Percentiles rank a stretch among this genome's conserved stretches.
phyloP scores from a whole-genome alignment of 2,329 filamentous ascomycete genomes.

The Cadophora sp. region DNA sequence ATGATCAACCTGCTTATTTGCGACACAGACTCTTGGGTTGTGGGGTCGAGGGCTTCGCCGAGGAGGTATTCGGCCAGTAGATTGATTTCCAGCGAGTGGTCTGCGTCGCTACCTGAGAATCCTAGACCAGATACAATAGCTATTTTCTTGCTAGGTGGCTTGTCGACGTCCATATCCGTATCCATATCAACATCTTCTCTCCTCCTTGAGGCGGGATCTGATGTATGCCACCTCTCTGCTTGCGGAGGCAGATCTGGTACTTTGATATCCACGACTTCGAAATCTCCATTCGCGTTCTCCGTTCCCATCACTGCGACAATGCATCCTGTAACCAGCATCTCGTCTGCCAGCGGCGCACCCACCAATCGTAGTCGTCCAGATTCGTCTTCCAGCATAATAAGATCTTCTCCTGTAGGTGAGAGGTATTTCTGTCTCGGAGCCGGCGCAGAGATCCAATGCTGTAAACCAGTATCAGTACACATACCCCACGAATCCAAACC shows the following conservation, averaged over 20 bases:
- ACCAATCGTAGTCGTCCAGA: slow-evolving; percentile 85
- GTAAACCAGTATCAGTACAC: slow-evolving; percentile 25
- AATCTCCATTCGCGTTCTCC: slow-evolving; percentile 89
- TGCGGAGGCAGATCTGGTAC: slow-evolving; percentile 87
- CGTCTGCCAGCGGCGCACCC: slow-evolving; percentile 70
- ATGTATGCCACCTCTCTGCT: slow-evolving; percentile 77
- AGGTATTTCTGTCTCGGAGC: slow-evolving; percentile 79
- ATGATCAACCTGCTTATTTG: slow-evolving; percentile 87
- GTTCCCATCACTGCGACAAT: slow-evolving; percentile 95
- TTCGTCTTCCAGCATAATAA: slow-evolving; percentile 92
- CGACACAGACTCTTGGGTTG: slow-evolving; percentile 64
- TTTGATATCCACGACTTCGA: slow-evolving; percentile 90
- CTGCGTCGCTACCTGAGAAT: slow-evolving; percentile 76
- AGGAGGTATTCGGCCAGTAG: slow-evolving; percentile 87
- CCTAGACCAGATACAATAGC: slow-evolving; percentile 89
- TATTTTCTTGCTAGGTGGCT: slow-evolving; percentile 61
- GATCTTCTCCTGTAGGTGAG: slow-evolving; percentile 62
- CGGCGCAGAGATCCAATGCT: slow-evolving; percentile 91
- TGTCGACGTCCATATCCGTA: slow-evolving; percentile 62
- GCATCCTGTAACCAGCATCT: slow-evolving; percentile 87
- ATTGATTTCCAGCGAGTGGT: slow-evolving; percentile 76
- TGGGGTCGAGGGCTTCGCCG: slow-evolving; percentile 74
- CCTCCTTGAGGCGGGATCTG: slow-evolving; percentile 54
- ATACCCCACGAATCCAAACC: neutral
- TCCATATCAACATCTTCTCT: slow-evolving; percentile 55